A percentile compares a stretch with the other conserved stretches of the same genome.
Evolutionary conservation across 2,329 filamentous ascomycete genomes (phyloP).

Genomic region (Hypoxylon sp.): DNA sequence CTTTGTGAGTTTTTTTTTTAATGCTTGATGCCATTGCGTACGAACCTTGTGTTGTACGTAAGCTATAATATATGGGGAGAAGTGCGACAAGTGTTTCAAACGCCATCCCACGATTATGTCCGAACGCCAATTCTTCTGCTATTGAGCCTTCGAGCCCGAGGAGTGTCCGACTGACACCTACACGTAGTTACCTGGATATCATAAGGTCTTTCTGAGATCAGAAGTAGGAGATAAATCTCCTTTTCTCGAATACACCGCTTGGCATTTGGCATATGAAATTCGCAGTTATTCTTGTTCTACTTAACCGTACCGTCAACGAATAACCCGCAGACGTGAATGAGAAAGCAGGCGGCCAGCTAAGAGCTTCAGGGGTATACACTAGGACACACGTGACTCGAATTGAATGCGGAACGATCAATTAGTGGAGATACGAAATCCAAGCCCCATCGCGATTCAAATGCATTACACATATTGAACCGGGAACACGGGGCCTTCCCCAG

Average conservation of each 20-base stretch:
- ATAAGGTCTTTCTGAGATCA: slow-evolving; percentile 2
- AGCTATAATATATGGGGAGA: too few relatives aligned
- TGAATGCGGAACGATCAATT: neutral
- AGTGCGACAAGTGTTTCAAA: too few relatives aligned
- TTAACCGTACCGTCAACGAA: neutral
- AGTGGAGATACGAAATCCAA: neutral
- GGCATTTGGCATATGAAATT: neutral
- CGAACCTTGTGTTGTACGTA: neutral
- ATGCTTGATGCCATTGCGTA: neutral
- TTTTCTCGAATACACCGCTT: slow-evolving; percentile 1
- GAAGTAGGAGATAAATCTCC: neutral
- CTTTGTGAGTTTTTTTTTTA: neutral
- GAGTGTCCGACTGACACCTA: neutral
- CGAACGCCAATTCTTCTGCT: too few relatives aligned
- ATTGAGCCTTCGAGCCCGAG: neutral
- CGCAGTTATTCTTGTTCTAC: neutral
- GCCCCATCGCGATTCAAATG: slow-evolving; percentile 5
- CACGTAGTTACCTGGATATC: neutral
- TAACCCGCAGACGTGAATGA: too few relatives aligned
- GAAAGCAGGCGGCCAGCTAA: neutral
- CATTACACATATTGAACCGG: slow-evolving; percentile 16
- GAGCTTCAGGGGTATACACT: neutral
- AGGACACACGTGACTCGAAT: neutral
- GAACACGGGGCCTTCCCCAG: neutral
- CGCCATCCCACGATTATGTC: too few relatives aligned